These are phyloP conservation scores for Mucor racemosus DNA, from an alignment of 371 early-diverging fungal genomes.

Conservation along the genomic window DNA sequence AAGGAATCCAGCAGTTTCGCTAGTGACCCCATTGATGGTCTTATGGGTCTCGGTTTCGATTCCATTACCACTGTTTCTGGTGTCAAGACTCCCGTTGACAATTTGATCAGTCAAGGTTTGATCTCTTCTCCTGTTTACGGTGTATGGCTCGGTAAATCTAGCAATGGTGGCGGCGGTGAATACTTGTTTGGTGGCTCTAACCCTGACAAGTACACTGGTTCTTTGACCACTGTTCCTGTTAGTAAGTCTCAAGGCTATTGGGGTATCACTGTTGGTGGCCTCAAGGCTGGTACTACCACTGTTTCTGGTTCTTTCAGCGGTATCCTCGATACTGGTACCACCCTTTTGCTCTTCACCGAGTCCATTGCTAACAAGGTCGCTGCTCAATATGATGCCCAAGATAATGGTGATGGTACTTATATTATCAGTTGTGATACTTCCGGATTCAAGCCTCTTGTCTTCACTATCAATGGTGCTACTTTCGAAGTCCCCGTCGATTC, in stretches of 20 bases:
- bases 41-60: constrained; percentile 54
- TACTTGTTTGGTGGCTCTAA: constrained; percentile 58
- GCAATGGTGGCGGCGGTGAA: constrained; percentile 48
- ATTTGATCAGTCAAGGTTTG: constrained; percentile 46
- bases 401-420: constrained; percentile 38
- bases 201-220: constrained; percentile 46
- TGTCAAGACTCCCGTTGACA: constrained; percentile 45
- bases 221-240: constrained; percentile 56
- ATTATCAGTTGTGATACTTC: constrained; percentile 29
- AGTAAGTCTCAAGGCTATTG: constrained; percentile 50
- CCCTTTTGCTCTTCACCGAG: constrained; percentile 58
- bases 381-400: constrained; percentile 23
- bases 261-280: constrained; percentile 46
- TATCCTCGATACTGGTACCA: constrained; percentile 71
- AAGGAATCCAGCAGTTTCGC: constrained; percentile 20
- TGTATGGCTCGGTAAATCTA: constrained; percentile 38
- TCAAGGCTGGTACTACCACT: constrained; percentile 21
- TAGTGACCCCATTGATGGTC: constrained; percentile 29
- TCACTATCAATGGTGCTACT: constrained; percentile 22
- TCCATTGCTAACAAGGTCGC: constrained; percentile 37
- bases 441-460: constrained; percentile 22
- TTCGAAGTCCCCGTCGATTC: constrained; percentile 31
- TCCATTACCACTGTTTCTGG: constrained; percentile 44
- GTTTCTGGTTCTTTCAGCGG: constrained; percentile 31
- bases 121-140: constrained; percentile 45